These are phyloP conservation scores for Paramecium primaurelia DNA, from an alignment of 73 alveolate genomes.

Conservation along the genomic window DNA sequence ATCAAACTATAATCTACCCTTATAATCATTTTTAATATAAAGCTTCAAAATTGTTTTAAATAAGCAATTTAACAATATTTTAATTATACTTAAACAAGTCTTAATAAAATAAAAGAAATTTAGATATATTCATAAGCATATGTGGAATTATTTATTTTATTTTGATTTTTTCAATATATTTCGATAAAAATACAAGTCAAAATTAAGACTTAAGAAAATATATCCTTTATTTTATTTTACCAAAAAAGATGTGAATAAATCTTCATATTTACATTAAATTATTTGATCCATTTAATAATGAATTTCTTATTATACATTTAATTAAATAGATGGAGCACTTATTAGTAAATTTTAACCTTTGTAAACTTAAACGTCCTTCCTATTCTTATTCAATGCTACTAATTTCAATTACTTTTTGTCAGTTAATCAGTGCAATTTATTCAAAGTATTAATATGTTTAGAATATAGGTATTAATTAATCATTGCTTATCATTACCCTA, in stretches of 20 bases:
- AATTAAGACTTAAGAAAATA: too few relatives aligned
- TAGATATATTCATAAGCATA: too few relatives aligned
- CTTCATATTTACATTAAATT: not conserved
- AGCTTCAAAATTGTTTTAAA: too few relatives aligned
- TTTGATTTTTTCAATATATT: too few relatives aligned
- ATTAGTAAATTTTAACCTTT: not conserved
- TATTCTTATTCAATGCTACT: not conserved
- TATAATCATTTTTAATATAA: too few relatives aligned
- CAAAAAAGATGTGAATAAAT: too few relatives aligned
- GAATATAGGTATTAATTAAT: not conserved
- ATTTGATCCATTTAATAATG: not conserved
- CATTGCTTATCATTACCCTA: not conserved
- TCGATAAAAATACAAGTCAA: too few relatives aligned
- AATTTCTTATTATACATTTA: not conserved
- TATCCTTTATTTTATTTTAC: too few relatives aligned
- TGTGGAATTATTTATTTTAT: too few relatives aligned
- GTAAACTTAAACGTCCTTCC: not conserved
- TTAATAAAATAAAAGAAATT: too few relatives aligned
- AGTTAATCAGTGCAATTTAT: not conserved
- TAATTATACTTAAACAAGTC: not conserved
- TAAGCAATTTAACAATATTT: too few relatives aligned
- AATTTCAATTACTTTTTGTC: not conserved
- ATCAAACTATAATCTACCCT: too few relatives aligned
- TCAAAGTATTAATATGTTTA: not conserved
- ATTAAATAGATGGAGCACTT: not conserved